Percentiles rank a stretch among this genome's conserved stretches.
Evolutionary conservation across 2,329 filamentous ascomycete genomes (phyloP).

Genomic region (Colletotrichum tofieldiae): DNA sequence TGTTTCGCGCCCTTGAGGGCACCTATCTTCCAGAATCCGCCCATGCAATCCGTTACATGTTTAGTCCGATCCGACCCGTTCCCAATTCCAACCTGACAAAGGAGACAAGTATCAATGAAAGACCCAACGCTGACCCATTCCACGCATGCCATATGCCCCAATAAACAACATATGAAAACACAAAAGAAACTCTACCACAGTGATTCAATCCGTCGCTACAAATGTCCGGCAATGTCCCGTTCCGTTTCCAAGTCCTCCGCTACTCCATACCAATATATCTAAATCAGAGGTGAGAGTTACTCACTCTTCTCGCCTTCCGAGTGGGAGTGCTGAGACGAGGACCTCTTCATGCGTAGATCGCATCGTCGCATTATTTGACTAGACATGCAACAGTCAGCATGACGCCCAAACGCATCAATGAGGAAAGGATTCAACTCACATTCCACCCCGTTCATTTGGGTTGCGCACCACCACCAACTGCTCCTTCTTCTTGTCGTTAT

Average conservation of each 20-base stretch:
- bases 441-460: slow-evolving; percentile 41
- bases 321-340: slow-evolving; percentile 30
- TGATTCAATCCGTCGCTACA: neutral
- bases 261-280: slow-evolving; percentile 10
- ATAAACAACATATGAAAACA: slow-evolving; percentile 11
- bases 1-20: slow-evolving; percentile 33
- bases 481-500: slow-evolving; percentile 42
- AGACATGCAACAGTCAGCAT: slow-evolving; percentile 20
- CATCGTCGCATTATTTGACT: slow-evolving; percentile 43
- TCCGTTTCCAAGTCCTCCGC: neutral
- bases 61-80: slow-evolving; percentile 22
- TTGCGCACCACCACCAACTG: slow-evolving; percentile 43
- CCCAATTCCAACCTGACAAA: slow-evolving; percentile 21
- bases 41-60: slow-evolving; percentile 41
- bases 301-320: slow-evolving; percentile 41
- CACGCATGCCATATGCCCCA: slow-evolving; percentile 9
- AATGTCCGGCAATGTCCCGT: neutral
- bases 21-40: slow-evolving; percentile 27
- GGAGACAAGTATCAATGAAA: slow-evolving; percentile 22
- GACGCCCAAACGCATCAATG: too few relatives aligned
- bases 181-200: slow-evolving; percentile 18
- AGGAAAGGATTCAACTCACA: slow-evolving; percentile 26
- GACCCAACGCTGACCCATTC: slow-evolving; percentile 6
- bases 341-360: slow-evolving; percentile 37
- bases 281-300: neutral